phyloP scores from a whole-genome alignment of 73 alveolate species.

The Tetrahymena borealis region DNA sequence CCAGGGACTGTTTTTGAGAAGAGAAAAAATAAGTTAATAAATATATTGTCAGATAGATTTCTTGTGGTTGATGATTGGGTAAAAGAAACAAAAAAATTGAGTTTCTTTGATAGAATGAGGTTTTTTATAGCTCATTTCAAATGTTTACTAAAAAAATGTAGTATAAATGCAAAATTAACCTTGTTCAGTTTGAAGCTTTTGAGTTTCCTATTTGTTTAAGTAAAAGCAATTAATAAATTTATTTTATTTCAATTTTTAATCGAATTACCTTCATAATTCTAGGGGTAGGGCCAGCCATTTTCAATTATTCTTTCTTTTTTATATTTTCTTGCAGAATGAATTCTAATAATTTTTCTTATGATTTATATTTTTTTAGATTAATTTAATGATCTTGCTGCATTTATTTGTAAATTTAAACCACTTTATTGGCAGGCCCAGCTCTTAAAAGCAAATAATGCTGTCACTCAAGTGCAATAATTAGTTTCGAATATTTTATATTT shows the following conservation, averaged over 20 bases:
- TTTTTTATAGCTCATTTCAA: background rate
- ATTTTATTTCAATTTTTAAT: background rate
- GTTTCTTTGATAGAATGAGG: too few relatives aligned
- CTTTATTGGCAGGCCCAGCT: too few relatives aligned
- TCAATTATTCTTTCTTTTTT: background rate
- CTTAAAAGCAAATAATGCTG: background rate
- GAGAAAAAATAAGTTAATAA: background rate
- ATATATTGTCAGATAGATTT: background rate
- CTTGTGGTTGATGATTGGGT: too few relatives aligned
- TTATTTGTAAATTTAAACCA: background rate
- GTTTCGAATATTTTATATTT: too few relatives aligned
- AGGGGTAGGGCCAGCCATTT: constrained; percentile 48
- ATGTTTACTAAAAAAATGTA: background rate
- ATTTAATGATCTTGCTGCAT: background rate
- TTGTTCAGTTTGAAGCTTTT: background rate
- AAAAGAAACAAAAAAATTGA: too few relatives aligned
- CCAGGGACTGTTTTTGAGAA: constrained; percentile 23
- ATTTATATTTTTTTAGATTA: background rate
- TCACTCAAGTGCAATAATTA: background rate
- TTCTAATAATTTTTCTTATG: background rate
- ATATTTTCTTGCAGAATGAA: background rate
- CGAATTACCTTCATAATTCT: constrained; percentile 28
- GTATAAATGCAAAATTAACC: too few relatives aligned
- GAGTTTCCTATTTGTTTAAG: background rate
- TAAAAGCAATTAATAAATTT: background rate